Conservation (phyloP, 139 green algal species). For the Coelastrella sp. region DNA sequence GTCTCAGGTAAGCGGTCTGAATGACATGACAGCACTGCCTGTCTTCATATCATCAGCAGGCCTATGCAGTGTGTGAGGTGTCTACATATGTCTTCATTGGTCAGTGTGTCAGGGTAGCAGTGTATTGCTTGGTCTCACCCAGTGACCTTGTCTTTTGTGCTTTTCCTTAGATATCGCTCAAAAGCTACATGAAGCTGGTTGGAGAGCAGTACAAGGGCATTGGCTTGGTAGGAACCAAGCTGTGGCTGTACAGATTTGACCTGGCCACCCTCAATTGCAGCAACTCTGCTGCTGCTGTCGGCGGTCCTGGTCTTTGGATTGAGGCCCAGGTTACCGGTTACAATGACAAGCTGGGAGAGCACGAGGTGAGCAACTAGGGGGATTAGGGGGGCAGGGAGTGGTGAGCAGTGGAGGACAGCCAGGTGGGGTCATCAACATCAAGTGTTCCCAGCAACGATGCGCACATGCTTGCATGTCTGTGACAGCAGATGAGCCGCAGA, state of each 20-base stretch:
- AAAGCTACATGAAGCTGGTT: slow-evolving; percentile 19
- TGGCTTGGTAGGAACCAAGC: not conserved
- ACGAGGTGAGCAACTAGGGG: too few relatives aligned
- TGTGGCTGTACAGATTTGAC: slow-evolving; percentile 29
- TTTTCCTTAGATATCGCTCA: slow-evolving; percentile 9
- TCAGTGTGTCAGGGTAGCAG: too few relatives aligned
- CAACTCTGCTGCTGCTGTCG: slow-evolving; percentile 8
- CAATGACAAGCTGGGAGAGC: slow-evolving; percentile 26
- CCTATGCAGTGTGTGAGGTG: too few relatives aligned
- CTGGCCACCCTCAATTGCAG: not conserved
- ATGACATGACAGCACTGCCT: too few relatives aligned
- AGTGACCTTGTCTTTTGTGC: not conserved
- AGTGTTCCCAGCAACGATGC: too few relatives aligned
- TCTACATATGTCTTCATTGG: too few relatives aligned
- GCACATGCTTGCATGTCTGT: too few relatives aligned
- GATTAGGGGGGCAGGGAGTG: too few relatives aligned
- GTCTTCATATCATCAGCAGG: not conserved
- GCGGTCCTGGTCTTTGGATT: not conserved
- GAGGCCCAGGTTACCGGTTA: not conserved
- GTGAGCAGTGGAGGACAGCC: too few relatives aligned
- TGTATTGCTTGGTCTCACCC: too few relatives aligned
- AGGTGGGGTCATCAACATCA: too few relatives aligned
- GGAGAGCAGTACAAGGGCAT: slow-evolving; percentile 2
- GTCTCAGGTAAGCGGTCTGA: not conserved
- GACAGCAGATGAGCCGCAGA: too few relatives aligned